Percentiles rank a stretch among this genome's conserved stretches.
These are phyloP conservation scores for Clarireedia monteithiana DNA, from an alignment of 2,329 filamentous ascomycete genomes.

Conservation along the genomic window DNA sequence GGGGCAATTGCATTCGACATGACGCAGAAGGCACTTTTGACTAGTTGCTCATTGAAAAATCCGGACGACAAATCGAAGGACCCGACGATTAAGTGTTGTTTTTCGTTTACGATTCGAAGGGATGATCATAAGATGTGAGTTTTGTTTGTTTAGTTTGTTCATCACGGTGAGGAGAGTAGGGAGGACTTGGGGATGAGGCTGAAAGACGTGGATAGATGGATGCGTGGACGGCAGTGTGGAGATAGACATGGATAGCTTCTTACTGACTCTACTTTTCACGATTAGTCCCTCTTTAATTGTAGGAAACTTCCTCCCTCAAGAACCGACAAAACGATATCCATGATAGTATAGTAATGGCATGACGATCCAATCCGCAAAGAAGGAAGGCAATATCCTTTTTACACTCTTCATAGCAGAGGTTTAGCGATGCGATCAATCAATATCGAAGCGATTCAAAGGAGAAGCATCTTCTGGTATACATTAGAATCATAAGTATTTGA, in stretches of 20 bases:
- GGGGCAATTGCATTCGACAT: slow-evolving; percentile 95
- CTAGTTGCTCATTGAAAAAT: slow-evolving; percentile 84
- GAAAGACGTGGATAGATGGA: too few relatives aligned
- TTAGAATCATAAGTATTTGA: not conserved
- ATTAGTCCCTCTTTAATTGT: slow-evolving; percentile 84
- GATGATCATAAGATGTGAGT: slow-evolving; percentile 95
- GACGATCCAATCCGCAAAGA: slow-evolving; percentile 1
- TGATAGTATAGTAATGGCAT: slow-evolving; percentile 25
- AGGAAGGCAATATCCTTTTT: slow-evolving; percentile 1
- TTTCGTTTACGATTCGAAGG: slow-evolving; percentile 92
- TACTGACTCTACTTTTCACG: not conserved
- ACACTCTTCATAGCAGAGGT: too few relatives aligned
- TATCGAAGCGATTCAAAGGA: too few relatives aligned
- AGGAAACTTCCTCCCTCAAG: slow-evolving; percentile 90
- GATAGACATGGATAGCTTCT: too few relatives aligned
- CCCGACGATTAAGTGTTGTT: slow-evolving; percentile 82
- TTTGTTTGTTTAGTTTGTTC: slow-evolving; percentile 7
- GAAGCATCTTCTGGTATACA: not conserved
- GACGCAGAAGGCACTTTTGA: slow-evolving; percentile 88
- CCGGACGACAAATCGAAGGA: slow-evolving; percentile 62
- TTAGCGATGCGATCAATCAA: not conserved
- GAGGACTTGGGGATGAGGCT: too few relatives aligned
- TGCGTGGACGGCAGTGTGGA: too few relatives aligned
- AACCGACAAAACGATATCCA: slow-evolving; percentile 41
- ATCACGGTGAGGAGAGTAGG: too few relatives aligned